Evolutionary conservation across 2,329 filamentous ascomycete species (phyloP).

Genomic region (Amphichorda felina): DNA sequence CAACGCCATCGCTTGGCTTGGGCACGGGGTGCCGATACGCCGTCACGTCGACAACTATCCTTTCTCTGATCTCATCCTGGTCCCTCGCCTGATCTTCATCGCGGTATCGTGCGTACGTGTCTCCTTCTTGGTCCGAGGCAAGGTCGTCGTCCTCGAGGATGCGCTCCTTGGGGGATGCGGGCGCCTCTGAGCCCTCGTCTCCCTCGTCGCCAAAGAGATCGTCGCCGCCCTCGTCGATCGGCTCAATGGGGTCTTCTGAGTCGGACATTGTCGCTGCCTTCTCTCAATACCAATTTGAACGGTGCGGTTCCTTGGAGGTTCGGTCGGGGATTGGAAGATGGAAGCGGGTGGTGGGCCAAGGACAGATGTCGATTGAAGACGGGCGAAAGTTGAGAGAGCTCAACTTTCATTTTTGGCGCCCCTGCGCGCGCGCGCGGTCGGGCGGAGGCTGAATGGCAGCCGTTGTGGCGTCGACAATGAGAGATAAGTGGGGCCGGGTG

Average conservation of each 20-base stretch:
- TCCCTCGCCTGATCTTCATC: constrained; percentile 34
- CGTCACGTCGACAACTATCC: constrained; percentile 50
- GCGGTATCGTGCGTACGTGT: constrained; percentile 27
- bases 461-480: too few relatives aligned
- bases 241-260: constrained; percentile 40
- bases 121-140: constrained; percentile 36
- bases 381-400: too few relatives aligned
- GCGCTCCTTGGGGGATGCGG: constrained; percentile 46
- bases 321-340: too few relatives aligned
- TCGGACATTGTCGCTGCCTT: constrained; percentile 35
- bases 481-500: too few relatives aligned
- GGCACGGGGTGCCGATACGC: constrained; percentile 60
- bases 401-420: too few relatives aligned
- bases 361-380: too few relatives aligned
- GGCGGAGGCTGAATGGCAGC: too few relatives aligned
- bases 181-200: constrained; percentile 35
- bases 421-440: too few relatives aligned
- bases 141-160: constrained; percentile 51
- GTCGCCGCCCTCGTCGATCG: constrained; percentile 37
- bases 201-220: constrained; percentile 51
- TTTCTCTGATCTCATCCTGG: constrained; percentile 35
- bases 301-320: too few relatives aligned
- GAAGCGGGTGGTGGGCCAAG: too few relatives aligned
- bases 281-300: too few relatives aligned
- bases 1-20: constrained; percentile 58